Percentiles rank a stretch among this genome's conserved stretches.
Evolutionary conservation across 2,329 filamentous ascomycete species (phyloP).

Genomic region (Penicillium italicum): DNA sequence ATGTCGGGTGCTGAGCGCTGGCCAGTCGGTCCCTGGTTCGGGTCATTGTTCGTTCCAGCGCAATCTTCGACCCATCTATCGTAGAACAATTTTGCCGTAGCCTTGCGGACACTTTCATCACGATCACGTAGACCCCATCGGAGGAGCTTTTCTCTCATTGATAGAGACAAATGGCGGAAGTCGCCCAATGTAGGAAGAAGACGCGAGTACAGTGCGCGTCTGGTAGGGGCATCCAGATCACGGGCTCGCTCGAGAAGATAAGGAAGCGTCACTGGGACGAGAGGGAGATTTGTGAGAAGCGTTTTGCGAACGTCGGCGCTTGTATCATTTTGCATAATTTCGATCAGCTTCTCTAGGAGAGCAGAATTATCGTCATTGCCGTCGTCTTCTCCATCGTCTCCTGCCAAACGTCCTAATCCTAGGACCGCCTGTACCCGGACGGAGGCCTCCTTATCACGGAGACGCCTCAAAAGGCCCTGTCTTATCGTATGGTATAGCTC

Average conservation of each 20-base stretch:
- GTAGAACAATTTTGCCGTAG: constrained; percentile 81
- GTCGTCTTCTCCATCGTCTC: constrained; percentile 65
- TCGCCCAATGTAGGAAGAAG: constrained; percentile 86
- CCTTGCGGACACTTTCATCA: constrained; percentile 90
- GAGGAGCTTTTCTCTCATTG: constrained; percentile 91
- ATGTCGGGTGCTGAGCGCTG: constrained; percentile 63
- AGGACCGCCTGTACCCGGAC: constrained; percentile 89
- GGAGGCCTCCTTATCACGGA: constrained; percentile 90
- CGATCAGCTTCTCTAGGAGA: constrained; percentile 76
- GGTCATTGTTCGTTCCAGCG: constrained; percentile 62
- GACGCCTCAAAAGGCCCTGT: constrained; percentile 73
- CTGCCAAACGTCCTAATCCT: constrained; percentile 79
- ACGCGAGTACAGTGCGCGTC: constrained; percentile 80
- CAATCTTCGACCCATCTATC: constrained; percentile 99
- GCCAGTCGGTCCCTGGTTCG: constrained; percentile 49
- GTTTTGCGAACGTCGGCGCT: constrained; percentile 89
- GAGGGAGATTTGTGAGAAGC: constrained; percentile 83
- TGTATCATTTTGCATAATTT: constrained; percentile 88
- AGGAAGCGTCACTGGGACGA: constrained; percentile 75
- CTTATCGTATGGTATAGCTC: constrained; percentile 81
- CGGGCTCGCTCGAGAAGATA: constrained; percentile 86
- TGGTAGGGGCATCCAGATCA: constrained; percentile 79
- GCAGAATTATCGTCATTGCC: constrained; percentile 56
- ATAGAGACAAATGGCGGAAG: constrained; percentile 87
- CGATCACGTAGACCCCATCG: constrained; percentile 92